Conservation (phyloP, 1,139 yeast genomes). For the Yamadazyma membranifaciens region DNA sequence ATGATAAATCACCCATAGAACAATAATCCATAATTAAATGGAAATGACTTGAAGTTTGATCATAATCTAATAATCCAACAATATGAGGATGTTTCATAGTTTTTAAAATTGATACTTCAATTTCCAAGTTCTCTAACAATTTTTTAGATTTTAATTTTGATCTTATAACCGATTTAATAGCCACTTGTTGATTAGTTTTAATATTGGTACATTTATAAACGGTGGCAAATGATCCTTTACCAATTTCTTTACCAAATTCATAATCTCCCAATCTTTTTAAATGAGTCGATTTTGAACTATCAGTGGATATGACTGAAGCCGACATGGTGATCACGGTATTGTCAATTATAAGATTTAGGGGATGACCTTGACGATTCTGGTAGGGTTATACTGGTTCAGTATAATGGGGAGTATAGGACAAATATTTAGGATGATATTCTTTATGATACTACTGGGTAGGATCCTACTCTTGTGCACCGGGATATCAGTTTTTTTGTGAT, state of each 20-base stretch:
- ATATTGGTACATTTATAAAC: conserved; percentile 45
- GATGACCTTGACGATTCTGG: too few relatives aligned
- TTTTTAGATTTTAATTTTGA: conserved; percentile 83
- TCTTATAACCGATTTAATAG: conserved; percentile 83
- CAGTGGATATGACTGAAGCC: conserved; percentile 11
- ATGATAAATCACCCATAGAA: conserved; percentile 89
- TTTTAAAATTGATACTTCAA: conserved; percentile 84
- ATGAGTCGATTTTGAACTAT: conserved; percentile 4
- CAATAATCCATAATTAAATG: conserved; percentile 97
- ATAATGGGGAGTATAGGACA: too few relatives aligned
- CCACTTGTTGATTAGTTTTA: conserved; percentile 61
- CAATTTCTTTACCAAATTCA: conserved; percentile 45
- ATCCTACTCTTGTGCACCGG: too few relatives aligned
- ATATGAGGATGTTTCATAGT: conserved; percentile 90
- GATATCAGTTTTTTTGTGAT: neutral
- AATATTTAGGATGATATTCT: too few relatives aligned
- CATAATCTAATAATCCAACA: conserved; percentile 80
- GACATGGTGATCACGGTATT: conserved; percentile 6
- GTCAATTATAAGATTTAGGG: too few relatives aligned
- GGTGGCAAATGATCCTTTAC: conserved; percentile 52
- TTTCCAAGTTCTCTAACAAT: conserved; percentile 82
- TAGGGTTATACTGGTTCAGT: too few relatives aligned
- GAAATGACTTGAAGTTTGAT: conserved; percentile 75
- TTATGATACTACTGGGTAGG: too few relatives aligned
- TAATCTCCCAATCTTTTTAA: conserved; percentile 28